Evolutionary conservation across 805 yeast genomes (phyloP), one percentile per base, ranked within the genome.

Genomic region (Saccharomycodes ludwigii): DNA sequence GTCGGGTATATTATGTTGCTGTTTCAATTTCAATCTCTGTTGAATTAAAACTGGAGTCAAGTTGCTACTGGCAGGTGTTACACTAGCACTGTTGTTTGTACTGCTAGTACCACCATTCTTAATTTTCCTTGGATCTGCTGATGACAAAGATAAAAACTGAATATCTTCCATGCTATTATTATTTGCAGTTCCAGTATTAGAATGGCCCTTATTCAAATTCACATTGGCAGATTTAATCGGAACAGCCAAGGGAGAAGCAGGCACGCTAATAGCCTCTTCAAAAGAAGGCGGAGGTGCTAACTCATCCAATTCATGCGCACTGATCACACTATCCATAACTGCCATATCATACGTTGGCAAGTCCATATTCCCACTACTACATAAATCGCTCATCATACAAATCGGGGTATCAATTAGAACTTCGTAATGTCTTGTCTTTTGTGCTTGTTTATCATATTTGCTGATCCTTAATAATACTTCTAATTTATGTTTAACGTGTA

Each of bases 321-420:
- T 16, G 5, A 32, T 24, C 29, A 27, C 25, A 30, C 39, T 18
- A 27, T 39, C 29, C 21, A 29, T 38, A 4, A 39, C 35, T 2
- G 54, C 52, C 43, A 39, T 47, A 3, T 42, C 44, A 30, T 63
- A 63, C 2, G 55, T 48, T 4, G 69, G 69, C 11, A 64, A 42
- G 8, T 54, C 56, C 36, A 58, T 47, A 35, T 50, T 60, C 6
- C 55, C 62, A 15, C 49, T 44, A 3, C 47, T 49, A 41, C 69
- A 64, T 3, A 52, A 40, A 21, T 57, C 58, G 9, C 73, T 66
- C n/a, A 70, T 56, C 13, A 72, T 48, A 19, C 68, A 63, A 22
- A 80, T 61, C 0, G 91, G 91, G 0, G 88, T 78, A 47, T 80
- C 91, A 24, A 80, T 78, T 27, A 80, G 71, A 14, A 80, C 86